Evolutionary conservation across 768 basidiomycete species (phyloP), one percentile per base, ranked within the genome.

Genomic region (Tephrocybe sp.): DNA sequence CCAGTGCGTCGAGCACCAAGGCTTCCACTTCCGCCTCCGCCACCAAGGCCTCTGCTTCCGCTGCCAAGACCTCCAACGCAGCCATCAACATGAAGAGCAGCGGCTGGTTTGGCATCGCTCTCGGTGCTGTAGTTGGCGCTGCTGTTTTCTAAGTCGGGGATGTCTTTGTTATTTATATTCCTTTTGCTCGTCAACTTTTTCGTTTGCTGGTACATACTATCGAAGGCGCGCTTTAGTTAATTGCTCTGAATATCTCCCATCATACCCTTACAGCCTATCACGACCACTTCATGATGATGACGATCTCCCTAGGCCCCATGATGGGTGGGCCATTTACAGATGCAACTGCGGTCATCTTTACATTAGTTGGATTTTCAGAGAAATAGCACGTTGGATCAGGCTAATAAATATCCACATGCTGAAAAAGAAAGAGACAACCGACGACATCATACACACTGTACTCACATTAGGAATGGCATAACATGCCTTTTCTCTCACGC

Each of bases 121-220:
- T 72, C 12, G 63, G 70, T 44, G 70, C 69, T 1, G 49, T 71
- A 17, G 60, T 73, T 39, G 73, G 71, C 54, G 66, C 62, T 49
- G 57, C 70, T 19, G 58, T 72, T 54, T 68, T 77, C 59, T 76
- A 65, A 69, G 52, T 39, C 3, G 22, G 44, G 39, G 45, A 42
- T 33, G n/a, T 38, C 34, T 35, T n/a, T 35, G 48, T 50, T 46
- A 42, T 44, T 32, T 50, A 51, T 47, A 5, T 36, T 36, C 13
- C 35, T 14, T 13, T 36, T 36, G 35, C 17, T 14, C 5, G 13
- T 4, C 35, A 36, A 14, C 17, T 17, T 36, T 36, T 17, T 13
- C 17, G 13, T 36, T 36, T 36, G 14, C 17, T 36, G 13, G 35
- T 13, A 36, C 17, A 36, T 36, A 36, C 35, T 17, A 36, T 36